Evolutionary conservation across 1,284 basidiomycete species (phyloP), one percentile per base, ranked within the genome.

Genomic region (Apiotrichum domesticum): DNA sequence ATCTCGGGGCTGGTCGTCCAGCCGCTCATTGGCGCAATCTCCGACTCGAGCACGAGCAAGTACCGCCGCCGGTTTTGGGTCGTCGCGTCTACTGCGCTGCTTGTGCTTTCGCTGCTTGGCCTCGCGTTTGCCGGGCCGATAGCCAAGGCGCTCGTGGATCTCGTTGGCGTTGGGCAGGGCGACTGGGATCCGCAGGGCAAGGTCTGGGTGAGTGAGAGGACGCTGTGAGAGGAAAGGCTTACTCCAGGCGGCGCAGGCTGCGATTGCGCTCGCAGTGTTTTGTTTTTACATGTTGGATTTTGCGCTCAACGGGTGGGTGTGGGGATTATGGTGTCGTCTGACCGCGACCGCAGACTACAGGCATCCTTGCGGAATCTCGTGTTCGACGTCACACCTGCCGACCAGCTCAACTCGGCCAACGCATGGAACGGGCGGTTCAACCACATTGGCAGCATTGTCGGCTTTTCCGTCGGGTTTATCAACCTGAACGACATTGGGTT

Each of bases 401-500:
- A 87, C 61, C 93, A 98, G 74, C 83, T 97, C 39, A 92, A 87
- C 62, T 82, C 85, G 13, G 93, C 88, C 6, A 98, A 97, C 77
- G 95, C 95, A n/a, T 98, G 95, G 94, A 92, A 97, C 66, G 90
- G 93, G 14, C 82, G 91, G 56, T 94, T 96, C 88, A 87, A 85
- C 48, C 91, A 96, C 71, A 85, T 90, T n/a, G 93, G 91, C 32
- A 96, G 93, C 69, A 94, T 96, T 54, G 76, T 94, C 63, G 93
- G 94, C 1, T 96, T 87, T 75, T 88, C 88, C 1, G 87, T 93
- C 68, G 91, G 89, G 86, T 96, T 90, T 78, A 73, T 94, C 51
- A 89, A 95, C 29, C 82, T 98, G 34, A 84, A 84, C 0, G 79
- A 83, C 54, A 79, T 92, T 58, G 86, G 87, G 2, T 75, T 90